Conservation (phyloP, 2,329 filamentous ascomycete genomes). For the Biscogniauxia mediterranea region DNA sequence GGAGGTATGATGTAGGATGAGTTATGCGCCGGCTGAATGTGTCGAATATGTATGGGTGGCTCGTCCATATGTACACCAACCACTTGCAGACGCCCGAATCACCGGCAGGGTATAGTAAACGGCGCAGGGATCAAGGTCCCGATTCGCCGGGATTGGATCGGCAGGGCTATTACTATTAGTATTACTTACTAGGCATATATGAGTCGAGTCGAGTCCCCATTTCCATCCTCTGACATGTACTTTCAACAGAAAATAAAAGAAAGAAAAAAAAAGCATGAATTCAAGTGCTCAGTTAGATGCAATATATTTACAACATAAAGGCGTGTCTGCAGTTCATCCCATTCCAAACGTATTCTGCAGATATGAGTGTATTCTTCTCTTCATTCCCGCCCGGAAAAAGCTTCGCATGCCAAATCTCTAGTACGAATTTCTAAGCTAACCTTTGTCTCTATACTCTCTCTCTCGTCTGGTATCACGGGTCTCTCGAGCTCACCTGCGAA, state of each 20-base stretch:
- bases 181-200: too few species aligned
- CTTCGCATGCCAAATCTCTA: background rate
- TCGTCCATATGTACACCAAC: background rate
- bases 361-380: background rate
- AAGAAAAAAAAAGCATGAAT: background rate
- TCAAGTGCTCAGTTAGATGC: background rate
- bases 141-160: background rate
- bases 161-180: too few species aligned
- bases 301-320: background rate
- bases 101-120: background rate
- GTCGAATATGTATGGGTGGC: too few species aligned
- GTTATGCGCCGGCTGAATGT: too few species aligned
- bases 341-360: background rate
- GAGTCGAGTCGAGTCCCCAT: too few species aligned
- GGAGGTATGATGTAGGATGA: too few species aligned
- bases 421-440: background rate
- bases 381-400: background rate
- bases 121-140: background rate
- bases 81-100: background rate
- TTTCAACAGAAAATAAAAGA: too few species aligned
- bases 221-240: too few species aligned
- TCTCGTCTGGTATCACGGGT: slow-evolving; percentile 14
- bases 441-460: slow-evolving; percentile 8
- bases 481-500: slow-evolving; percentile 33
- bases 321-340: background rate